phyloP scores from a whole-genome alignment of 306 rosid species.

The Pyrus bretschneideri region DNA sequence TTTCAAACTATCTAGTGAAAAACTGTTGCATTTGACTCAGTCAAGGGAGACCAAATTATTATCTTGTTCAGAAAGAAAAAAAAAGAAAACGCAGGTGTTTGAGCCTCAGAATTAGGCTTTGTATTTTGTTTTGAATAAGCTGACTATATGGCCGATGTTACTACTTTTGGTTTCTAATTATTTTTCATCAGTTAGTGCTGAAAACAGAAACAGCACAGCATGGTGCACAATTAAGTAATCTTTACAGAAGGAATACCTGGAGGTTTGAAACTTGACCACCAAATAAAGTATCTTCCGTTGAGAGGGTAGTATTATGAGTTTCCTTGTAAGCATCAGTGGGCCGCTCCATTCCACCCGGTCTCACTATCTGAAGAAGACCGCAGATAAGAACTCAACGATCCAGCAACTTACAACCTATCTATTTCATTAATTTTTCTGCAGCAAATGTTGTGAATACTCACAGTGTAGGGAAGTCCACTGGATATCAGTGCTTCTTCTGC shows the following conservation, averaged over 20 bases:
- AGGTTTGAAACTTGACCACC: conserved; percentile 97
- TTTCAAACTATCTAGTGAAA: too few relatives aligned
- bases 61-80: too few relatives aligned
- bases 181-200: not conserved
- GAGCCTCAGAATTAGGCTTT: too few relatives aligned
- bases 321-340: conserved; percentile 98
- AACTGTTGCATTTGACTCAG: too few relatives aligned
- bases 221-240: not conserved
- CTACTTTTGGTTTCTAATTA: too few relatives aligned
- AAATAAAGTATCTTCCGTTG: conserved; percentile 79
- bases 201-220: not conserved
- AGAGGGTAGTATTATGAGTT: conserved; percentile 79
- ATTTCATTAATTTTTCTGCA: not conserved
- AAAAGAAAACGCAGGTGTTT: too few relatives aligned
- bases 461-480: conserved; percentile 90
- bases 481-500: conserved; percentile 91
- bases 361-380: conserved; percentile 72
- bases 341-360: conserved; percentile 99
- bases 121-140: too few relatives aligned
- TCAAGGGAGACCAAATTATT: too few relatives aligned
- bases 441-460: conserved; percentile 33
- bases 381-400: conserved; percentile 3
- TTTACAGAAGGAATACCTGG: conserved; percentile 48
- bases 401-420: not conserved
- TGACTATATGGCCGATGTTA: too few relatives aligned